Conservation (phyloP, 768 basidiomycete species). For the Asterophora lycoperdoides region DNA sequence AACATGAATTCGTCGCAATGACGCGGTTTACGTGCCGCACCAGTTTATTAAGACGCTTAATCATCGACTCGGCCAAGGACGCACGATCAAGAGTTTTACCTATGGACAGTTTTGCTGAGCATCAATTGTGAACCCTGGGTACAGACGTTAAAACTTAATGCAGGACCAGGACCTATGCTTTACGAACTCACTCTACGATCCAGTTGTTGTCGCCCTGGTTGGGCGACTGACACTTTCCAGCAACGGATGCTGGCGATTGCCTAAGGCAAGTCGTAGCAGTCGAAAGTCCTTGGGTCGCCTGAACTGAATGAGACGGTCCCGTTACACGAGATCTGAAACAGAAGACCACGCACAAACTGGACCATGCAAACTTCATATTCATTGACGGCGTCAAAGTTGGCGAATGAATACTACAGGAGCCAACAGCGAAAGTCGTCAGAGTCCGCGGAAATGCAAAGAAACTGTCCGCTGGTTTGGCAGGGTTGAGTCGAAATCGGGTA, state of each 20-base stretch:
- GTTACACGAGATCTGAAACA: no score
- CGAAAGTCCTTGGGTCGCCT: slow-evolving; percentile 4
- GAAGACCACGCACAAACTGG: not conserved
- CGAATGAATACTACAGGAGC: slow-evolving; percentile 3
- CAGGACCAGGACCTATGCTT: not conserved
- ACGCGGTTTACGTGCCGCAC: no score
- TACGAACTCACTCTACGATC: slow-evolving; percentile 3
- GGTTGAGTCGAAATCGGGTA: no score
- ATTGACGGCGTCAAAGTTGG: not conserved
- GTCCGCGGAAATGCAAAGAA: not conserved
- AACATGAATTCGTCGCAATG: no score
- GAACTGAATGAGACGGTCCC: no score
- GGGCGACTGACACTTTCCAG: slow-evolving; percentile 1
- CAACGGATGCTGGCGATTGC: not conserved
- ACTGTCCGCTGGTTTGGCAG: not conserved
- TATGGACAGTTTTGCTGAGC: no score
- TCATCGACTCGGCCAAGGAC: no score
- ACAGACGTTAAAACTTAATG: no score
- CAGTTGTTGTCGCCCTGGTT: not conserved
- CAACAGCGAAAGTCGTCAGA: not conserved
- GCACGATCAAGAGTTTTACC: no score
- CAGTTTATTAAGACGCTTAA: no score
- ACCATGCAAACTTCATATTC: slow-evolving; percentile 1
- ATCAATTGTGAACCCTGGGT: no score
- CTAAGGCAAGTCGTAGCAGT: not conserved